phyloP scores from a whole-genome alignment of 495 filamentous ascomycete species.

The Ascodesmis nigricans region DNA sequence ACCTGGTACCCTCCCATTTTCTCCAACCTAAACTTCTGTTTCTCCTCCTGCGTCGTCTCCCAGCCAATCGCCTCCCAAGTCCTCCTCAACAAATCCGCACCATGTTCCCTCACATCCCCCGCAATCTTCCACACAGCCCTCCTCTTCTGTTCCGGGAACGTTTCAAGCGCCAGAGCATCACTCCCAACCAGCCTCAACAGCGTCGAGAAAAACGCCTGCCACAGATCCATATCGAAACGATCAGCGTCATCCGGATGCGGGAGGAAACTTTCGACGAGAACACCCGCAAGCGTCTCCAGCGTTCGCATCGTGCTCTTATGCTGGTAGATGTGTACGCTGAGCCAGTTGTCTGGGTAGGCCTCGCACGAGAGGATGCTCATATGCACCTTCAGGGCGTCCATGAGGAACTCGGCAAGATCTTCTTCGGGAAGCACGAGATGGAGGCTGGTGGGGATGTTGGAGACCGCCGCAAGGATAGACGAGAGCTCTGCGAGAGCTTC shows the following conservation, averaged over 20 bases:
- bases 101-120: constrained; percentile 81
- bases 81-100: constrained; percentile 57
- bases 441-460: constrained; percentile 44
- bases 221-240: constrained; percentile 75
- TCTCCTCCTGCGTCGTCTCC: constrained; percentile 55
- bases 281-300: constrained; percentile 58
- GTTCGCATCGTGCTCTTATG: constrained; percentile 76
- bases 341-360: constrained; percentile 73
- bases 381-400: constrained; percentile 55
- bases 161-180: constrained; percentile 73
- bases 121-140: constrained; percentile 97
- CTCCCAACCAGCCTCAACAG: constrained; percentile 76
- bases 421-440: constrained; percentile 49
- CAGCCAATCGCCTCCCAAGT: constrained; percentile 96
- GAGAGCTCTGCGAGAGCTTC: constrained; percentile 78
- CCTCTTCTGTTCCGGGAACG: constrained; percentile 90
- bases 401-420: constrained; percentile 52
- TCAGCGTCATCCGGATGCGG: constrained; percentile 84
- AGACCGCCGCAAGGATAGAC: constrained; percentile 60
- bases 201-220: constrained; percentile 80
- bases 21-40: constrained; percentile 45
- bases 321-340: constrained; percentile 85
- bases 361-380: constrained; percentile 75
- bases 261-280: constrained; percentile 55
- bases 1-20: constrained; percentile 94